Conservation (phyloP, 768 basidiomycete genomes). For the Serendipita sp. region DNA sequence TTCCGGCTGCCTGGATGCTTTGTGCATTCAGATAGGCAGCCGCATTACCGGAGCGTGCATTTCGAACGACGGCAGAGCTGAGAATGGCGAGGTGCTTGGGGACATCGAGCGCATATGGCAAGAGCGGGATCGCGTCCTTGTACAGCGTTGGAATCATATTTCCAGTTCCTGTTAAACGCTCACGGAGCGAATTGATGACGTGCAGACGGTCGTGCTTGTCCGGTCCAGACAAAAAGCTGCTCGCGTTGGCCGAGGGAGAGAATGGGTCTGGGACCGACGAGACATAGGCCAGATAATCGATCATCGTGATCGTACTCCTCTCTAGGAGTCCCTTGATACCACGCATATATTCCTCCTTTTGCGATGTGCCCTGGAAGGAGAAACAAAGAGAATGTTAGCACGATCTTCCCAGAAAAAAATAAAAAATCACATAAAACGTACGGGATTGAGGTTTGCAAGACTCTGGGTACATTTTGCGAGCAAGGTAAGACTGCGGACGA, state of each 20-base stretch:
- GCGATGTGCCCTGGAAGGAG: conserved; percentile 13
- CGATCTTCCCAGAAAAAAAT: not conserved
- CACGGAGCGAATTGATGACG: conserved; percentile 39
- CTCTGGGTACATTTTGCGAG: conserved; percentile 85
- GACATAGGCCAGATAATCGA: conserved; percentile 40
- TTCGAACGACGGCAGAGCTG: conserved; percentile 58
- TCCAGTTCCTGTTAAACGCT: conserved; percentile 27
- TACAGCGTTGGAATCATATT: conserved; percentile 37
- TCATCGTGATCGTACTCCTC: conserved; percentile 49
- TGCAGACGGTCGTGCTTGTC: conserved; percentile 15
- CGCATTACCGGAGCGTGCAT: conserved; percentile 21
- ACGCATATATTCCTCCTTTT: conserved; percentile 72
- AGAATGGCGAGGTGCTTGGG: conserved; percentile 64
- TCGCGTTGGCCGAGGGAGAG: conserved; percentile 49
- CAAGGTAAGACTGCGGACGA: conserved; percentile 67
- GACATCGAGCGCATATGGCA: conserved; percentile 62
- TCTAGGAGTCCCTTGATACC: conserved; percentile 59
- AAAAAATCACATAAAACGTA: conserved; percentile 21
- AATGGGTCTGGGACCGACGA: conserved; percentile 11
- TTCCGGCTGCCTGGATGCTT: not conserved
- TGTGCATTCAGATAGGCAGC: not conserved
- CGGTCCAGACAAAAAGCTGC: conserved; percentile 8
- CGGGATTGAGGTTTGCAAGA: conserved; percentile 67
- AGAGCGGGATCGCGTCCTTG: conserved; percentile 52
- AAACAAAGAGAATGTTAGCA: not conserved